Evolutionary conservation across 2,329 filamentous ascomycete species (phyloP).

Genomic region (Periconia sp.): DNA sequence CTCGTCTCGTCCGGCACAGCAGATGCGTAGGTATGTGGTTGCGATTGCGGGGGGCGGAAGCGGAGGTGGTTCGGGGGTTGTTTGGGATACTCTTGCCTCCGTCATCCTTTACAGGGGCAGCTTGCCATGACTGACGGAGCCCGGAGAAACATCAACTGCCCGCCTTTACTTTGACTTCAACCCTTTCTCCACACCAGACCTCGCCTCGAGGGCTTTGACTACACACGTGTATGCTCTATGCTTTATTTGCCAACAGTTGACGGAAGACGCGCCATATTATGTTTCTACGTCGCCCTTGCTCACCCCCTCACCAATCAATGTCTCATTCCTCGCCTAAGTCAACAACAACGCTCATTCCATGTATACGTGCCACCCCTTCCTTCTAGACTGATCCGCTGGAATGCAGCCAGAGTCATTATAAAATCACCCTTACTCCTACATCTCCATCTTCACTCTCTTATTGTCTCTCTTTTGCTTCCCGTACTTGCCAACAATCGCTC

Average conservation of each 20-base stretch:
- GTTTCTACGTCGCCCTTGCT: neutral
- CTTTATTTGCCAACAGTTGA: too few relatives aligned
- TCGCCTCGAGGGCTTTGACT: neutral
- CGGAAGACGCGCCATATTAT: neutral
- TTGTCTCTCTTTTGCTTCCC: conserved; percentile 2
- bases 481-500: neutral
- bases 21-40: neutral
- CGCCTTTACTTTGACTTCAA: too few relatives aligned
- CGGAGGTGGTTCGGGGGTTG: neutral
- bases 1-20: neutral
- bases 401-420: neutral
- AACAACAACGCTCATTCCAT: neutral
- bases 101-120: too few relatives aligned
- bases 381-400: neutral
- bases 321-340: neutral
- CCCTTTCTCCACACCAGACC: too few relatives aligned
- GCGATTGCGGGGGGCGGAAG: neutral
- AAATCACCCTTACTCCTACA: neutral
- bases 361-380: neutral
- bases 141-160: too few relatives aligned
- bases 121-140: too few relatives aligned
- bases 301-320: neutral
- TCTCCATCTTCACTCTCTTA: conserved; percentile 3
- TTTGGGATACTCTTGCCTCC: too few relatives aligned
- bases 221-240: neutral